These are phyloP conservation scores for Eucalyptus curtisii DNA, from an alignment of 345 rosid species.

Conservation along the genomic window DNA sequence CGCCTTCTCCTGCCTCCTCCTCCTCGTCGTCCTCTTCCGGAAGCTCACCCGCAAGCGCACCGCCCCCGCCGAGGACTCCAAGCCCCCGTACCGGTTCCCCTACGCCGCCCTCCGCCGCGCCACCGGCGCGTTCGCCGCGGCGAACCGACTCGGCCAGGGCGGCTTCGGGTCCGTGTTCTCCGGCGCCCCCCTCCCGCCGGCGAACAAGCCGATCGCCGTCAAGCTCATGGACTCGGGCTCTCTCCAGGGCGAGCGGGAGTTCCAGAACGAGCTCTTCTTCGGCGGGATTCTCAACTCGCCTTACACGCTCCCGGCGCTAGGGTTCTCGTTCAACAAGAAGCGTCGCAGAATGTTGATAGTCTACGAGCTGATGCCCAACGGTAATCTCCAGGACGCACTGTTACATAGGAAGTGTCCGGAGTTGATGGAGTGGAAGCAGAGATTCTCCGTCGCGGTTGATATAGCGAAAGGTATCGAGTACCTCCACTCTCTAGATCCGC, in stretches of 20 bases:
- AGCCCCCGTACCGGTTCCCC: constrained; percentile 56
- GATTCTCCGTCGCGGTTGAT: constrained; percentile 42
- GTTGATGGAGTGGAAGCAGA: constrained; percentile 47
- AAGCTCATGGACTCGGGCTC: constrained; percentile 93
- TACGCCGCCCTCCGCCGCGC: constrained; percentile 72
- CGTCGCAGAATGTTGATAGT: constrained; percentile 57
- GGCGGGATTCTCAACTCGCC: constrained; percentile 59
- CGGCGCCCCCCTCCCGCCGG: constrained; percentile 22
- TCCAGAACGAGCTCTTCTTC: constrained; percentile 81
- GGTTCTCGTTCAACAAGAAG: constrained; percentile 64
- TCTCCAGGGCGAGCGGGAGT: constrained; percentile 89
- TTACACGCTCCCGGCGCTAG: constrained; percentile 49
- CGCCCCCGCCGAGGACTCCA: constrained; percentile 62
- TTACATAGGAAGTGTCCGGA: constrained; percentile 59
- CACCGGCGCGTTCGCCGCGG: constrained; percentile 56
- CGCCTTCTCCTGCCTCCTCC: constrained; percentile 23
- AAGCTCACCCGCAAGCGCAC: constrained; percentile 67
- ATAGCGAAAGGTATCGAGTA: constrained; percentile 67
- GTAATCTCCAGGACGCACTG: constrained; percentile 83
- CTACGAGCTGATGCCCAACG: constrained; percentile 78
- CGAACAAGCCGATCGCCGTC: constrained; percentile 44
- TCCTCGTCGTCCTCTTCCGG: constrained; percentile 43
- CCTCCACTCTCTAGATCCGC: constrained; percentile 59
- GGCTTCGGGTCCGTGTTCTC: constrained; percentile 93
- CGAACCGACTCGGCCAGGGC: constrained; percentile 84